These are phyloP conservation scores for Saxispiralis lemnorum DNA, from an alignment of 495 filamentous ascomycete genomes.

Conservation along the genomic window DNA sequence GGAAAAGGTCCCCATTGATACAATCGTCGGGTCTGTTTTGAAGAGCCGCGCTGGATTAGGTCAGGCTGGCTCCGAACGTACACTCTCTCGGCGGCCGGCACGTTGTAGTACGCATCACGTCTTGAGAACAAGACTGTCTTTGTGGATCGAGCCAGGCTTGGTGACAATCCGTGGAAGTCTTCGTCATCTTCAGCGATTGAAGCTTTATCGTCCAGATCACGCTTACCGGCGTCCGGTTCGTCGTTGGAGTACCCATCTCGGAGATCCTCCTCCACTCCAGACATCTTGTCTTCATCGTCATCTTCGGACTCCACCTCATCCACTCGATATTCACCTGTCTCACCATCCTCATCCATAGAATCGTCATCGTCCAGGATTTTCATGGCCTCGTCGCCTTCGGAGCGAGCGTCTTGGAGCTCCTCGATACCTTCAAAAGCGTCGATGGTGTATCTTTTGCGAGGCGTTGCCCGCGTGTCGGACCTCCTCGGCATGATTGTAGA, in stretches of 20 bases:
- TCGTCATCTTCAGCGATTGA: slow-evolving; percentile 4
- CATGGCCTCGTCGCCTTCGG: background rate
- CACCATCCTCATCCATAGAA: slow-evolving; percentile 5
- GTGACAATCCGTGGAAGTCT: slow-evolving; percentile 7
- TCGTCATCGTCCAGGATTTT: slow-evolving; percentile 7
- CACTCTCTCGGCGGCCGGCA: background rate
- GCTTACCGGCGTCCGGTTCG: background rate
- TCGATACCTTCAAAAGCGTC: slow-evolving; percentile 15
- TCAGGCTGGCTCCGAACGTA: too few species aligned
- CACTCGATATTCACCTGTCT: background rate
- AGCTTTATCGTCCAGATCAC: background rate
- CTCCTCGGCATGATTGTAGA: slow-evolving; percentile 2
- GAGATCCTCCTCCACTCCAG: background rate
- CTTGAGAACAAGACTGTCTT: too few species aligned
- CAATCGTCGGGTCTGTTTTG: background rate
- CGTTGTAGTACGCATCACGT: background rate
- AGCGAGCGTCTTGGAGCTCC: slow-evolving; percentile 3
- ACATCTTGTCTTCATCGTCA: slow-evolving; percentile 1
- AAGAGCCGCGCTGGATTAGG: too few species aligned
- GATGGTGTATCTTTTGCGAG: slow-evolving; percentile 13
- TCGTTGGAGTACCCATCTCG: background rate
- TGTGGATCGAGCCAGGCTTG: too few species aligned
- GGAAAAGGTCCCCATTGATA: slow-evolving; percentile 8
- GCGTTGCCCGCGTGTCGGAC: background rate
- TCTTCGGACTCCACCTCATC: slow-evolving; percentile 5